These are phyloP conservation scores for Parascedosporium putredinis DNA, from an alignment of 2,329 filamentous ascomycete species.

Conservation along the genomic window DNA sequence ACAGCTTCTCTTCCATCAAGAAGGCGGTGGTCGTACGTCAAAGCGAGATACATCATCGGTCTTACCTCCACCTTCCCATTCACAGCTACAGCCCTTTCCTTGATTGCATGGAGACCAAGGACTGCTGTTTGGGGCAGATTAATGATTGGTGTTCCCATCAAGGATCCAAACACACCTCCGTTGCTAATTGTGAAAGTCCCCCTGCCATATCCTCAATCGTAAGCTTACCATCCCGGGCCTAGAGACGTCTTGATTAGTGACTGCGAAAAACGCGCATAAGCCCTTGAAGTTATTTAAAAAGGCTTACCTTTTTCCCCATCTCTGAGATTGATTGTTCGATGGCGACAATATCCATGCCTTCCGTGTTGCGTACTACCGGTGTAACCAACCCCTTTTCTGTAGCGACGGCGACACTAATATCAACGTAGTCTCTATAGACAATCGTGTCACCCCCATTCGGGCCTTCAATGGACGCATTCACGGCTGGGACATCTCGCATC, in stretches of 20 bases:
- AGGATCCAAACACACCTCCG: constrained; percentile 89
- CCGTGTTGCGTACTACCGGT: constrained; percentile 88
- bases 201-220: constrained; percentile 99
- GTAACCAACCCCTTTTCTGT: constrained; percentile 97
- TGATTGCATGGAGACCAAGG: constrained; percentile 89
- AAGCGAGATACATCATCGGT: constrained; percentile 99
- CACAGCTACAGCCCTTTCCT: constrained; percentile 80
- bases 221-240: constrained; percentile 91
- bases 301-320: constrained; percentile 79
- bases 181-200: constrained; percentile 98
- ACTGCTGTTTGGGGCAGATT: constrained; percentile 91
- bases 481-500: constrained; percentile 87
- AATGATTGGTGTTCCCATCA: constrained; percentile 98
- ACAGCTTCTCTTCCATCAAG: constrained; percentile 92
- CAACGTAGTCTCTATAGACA: constrained; percentile 95
- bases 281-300: too few relatives aligned
- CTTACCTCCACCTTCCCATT: constrained; percentile 92
- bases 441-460: constrained; percentile 93
- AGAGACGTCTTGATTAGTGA: constrained; percentile 1
- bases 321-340: constrained; percentile 91
- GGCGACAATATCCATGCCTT: constrained; percentile 74
- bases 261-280: too few relatives aligned
- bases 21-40: constrained; percentile 95
- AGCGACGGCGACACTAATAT: constrained; percentile 92
- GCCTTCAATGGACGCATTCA: constrained; percentile 96